Percentiles rank a stretch among this genome's conserved stretches.
phyloP scores from a whole-genome alignment of 495 filamentous ascomycete species.

The Aspergillus panamensis region DNA sequence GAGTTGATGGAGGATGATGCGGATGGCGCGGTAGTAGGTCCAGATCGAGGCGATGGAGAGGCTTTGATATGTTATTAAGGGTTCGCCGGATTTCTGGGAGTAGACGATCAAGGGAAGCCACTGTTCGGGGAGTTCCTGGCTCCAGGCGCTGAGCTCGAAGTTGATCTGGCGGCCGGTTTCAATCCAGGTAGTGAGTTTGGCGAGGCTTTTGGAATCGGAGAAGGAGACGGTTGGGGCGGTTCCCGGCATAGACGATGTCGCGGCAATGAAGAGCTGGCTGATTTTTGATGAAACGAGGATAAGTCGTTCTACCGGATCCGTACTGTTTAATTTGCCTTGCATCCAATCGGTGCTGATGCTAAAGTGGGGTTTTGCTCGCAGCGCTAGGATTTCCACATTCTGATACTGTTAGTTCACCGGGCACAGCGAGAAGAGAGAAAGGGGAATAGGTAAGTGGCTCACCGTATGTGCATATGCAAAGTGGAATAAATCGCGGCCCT shows the following conservation, averaged over 20 bases:
- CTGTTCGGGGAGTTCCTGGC: conserved; percentile 31
- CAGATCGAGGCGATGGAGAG: conserved; percentile 33
- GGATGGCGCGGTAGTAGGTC: conserved; percentile 41
- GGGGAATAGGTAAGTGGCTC: conserved; percentile 7
- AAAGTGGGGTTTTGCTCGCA: conserved; percentile 36
- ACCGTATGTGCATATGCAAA: conserved; percentile 45
- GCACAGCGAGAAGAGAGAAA: neutral
- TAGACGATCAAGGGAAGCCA: conserved; percentile 41
- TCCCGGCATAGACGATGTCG: conserved; percentile 21
- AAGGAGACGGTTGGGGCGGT: neutral
- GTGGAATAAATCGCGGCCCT: conserved; percentile 41
- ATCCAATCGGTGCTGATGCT: conserved; percentile 34
- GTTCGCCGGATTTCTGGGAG: conserved; percentile 29
- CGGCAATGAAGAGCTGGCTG: conserved; percentile 27
- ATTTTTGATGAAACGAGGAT: conserved; percentile 36
- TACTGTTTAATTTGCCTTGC: conserved; percentile 25
- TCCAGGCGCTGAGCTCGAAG: conserved; percentile 36
- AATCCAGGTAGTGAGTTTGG: conserved; percentile 27
- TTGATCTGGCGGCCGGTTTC: conserved; percentile 26
- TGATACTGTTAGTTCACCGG: conserved; percentile 7
- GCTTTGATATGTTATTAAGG: conserved; percentile 36
- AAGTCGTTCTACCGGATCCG: conserved; percentile 38
- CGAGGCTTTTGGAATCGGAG: conserved; percentile 20
- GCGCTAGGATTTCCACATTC: conserved; percentile 39
- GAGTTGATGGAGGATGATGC: conserved; percentile 36